Conservation (phyloP, 1,284 basidiomycete genomes). For the Exobasidium cylindrosporum region DNA sequence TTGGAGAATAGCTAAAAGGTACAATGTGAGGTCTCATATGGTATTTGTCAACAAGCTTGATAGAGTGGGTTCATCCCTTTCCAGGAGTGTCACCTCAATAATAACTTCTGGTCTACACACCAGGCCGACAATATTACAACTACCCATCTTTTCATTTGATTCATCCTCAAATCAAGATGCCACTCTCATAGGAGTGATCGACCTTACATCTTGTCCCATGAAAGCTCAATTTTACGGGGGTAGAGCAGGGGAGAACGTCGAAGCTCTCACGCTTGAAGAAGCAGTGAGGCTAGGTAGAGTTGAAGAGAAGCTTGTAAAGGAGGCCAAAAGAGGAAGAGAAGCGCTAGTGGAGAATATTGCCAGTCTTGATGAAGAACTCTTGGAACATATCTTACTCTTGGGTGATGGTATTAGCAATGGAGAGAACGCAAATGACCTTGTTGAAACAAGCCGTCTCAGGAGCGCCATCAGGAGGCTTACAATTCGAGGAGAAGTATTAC, state of each 20-base stretch:
- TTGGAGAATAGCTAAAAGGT: constrained; percentile 75
- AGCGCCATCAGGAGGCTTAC: constrained; percentile 68
- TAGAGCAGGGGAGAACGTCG: constrained; percentile 39
- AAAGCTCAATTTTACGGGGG: constrained; percentile 33
- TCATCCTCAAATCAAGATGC: constrained; percentile 72
- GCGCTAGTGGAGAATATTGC: constrained; percentile 72
- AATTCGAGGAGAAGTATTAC: constrained; percentile 67
- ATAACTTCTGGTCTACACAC: constrained; percentile 68
- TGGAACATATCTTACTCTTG: constrained; percentile 64
- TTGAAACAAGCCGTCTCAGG: constrained; percentile 22
- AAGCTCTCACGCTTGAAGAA: constrained; percentile 16
- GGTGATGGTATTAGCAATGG: constrained; percentile 11
- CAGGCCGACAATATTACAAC: constrained; percentile 68
- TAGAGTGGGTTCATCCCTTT: constrained; percentile 74
- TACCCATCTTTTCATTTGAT: constrained; percentile 69
- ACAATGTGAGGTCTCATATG: constrained; percentile 71
- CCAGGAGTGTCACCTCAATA: constrained; percentile 68
- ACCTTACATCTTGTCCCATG: constrained; percentile 32
- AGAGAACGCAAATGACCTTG: neutral
- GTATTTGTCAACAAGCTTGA: constrained; percentile 86
- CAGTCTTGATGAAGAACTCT: constrained; percentile 73
- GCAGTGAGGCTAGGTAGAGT: constrained; percentile 3
- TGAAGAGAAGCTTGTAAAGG: constrained; percentile 61
- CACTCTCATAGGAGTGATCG: constrained; percentile 60
- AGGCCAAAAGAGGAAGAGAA: constrained; percentile 67